phyloP scores from a whole-genome alignment of 305 asterid genomes.

The Caryopteris hybrid region DNA sequence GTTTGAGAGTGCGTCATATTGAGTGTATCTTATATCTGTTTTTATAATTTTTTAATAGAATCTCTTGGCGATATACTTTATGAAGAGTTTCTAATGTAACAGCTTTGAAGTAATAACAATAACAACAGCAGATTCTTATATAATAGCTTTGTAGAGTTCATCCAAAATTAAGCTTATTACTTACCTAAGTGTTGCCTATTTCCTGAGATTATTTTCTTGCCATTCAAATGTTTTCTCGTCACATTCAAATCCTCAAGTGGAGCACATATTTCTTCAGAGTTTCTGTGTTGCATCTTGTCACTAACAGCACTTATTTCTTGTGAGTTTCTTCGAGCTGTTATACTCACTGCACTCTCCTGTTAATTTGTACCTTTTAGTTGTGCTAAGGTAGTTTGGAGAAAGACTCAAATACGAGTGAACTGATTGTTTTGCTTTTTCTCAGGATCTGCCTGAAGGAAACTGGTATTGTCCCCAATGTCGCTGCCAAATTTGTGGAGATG shows the following conservation, averaged over 20 bases:
- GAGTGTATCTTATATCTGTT: background rate
- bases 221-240: background rate
- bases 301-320: background rate
- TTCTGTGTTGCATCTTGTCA: background rate
- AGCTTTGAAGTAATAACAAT: background rate
- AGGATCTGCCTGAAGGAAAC: constrained; percentile 97
- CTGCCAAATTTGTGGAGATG: constrained; percentile 77
- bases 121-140: background rate
- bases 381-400: constrained; percentile 14
- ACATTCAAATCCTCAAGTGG: background rate
- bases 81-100: background rate
- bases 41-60: background rate
- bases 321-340: background rate
- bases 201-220: background rate
- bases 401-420: constrained; percentile 14
- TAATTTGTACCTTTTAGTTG: constrained; percentile 15
- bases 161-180: background rate
- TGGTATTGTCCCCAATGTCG: constrained; percentile 96
- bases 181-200: background rate
- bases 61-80: background rate
- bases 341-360: background rate
- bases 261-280: background rate
- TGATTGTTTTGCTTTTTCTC: constrained; percentile 28
- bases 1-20: background rate
- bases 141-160: background rate